phyloP scores from a whole-genome alignment of 225 moss, liverwort and hornwort genomes.

The Pseudoscleropodium purum region DNA sequence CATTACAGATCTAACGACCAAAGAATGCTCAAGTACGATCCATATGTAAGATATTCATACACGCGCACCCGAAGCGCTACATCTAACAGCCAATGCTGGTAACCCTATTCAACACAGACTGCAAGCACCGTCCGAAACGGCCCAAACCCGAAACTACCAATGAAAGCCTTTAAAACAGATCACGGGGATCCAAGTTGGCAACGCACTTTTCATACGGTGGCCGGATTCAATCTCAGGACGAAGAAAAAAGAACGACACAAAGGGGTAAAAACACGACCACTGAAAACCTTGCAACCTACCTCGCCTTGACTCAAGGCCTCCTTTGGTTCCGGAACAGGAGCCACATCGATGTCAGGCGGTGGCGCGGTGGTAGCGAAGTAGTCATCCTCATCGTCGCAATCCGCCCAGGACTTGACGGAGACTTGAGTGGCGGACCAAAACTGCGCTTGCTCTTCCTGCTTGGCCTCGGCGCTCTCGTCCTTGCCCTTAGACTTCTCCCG shows the following conservation, averaged over 20 bases:
- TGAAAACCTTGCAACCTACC: constrained; percentile 23
- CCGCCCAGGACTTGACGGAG: constrained; percentile 98
- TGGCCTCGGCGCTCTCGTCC: constrained; percentile 61
- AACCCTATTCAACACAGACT: neutral
- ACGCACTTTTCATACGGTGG: neutral
- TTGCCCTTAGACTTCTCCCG: constrained; percentile 65
- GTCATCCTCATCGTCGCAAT: constrained; percentile 99
- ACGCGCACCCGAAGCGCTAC: neutral
- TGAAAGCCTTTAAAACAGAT: neutral
- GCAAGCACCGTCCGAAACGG: neutral
- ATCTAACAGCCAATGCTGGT: constrained; percentile 10
- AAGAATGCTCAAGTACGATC: neutral
- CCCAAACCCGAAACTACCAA: neutral
- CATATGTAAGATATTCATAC: neutral
- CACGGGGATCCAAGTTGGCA: neutral
- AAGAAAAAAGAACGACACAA: neutral
- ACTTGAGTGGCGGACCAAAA: constrained; percentile 95
- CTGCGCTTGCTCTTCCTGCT: constrained; percentile 85
- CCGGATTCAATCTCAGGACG: neutral
- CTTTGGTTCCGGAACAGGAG: constrained; percentile 54
- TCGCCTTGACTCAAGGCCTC: constrained; percentile 95
- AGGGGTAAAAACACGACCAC: neutral
- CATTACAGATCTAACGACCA: constrained; percentile 8
- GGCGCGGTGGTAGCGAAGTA: constrained; percentile 91
- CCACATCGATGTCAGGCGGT: constrained; percentile 69